Evolutionary conservation across 257 asterid species (phyloP).

Genomic region (Paraleonurus japonicus): DNA sequence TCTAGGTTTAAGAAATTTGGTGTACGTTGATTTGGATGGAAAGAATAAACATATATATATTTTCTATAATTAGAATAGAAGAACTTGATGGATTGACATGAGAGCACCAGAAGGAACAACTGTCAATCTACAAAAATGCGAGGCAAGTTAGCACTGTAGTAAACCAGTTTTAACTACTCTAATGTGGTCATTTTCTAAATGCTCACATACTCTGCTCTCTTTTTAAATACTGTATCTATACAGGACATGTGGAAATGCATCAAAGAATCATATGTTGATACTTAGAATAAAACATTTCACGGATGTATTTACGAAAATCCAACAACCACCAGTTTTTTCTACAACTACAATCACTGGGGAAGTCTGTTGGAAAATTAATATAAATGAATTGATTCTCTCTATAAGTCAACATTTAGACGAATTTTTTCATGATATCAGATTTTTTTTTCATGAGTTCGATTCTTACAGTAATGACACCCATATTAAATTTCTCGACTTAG

Average conservation of each 20-base stretch:
- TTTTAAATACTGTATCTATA: not conserved
- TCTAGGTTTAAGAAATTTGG: not conserved
- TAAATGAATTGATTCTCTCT: too few relatives aligned
- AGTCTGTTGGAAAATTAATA: too few relatives aligned
- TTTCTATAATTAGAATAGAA: not conserved
- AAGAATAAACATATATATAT: not conserved
- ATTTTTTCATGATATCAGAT: too few relatives aligned
- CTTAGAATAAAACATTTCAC: not conserved
- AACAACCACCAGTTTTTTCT: not conserved
- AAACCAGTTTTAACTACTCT: not conserved
- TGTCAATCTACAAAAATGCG: not conserved
- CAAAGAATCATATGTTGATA: not conserved
- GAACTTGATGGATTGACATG: not conserved
- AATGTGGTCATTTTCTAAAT: not conserved
- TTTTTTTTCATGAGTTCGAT: too few relatives aligned
- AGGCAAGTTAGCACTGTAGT: not conserved
- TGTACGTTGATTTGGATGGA: not conserved
- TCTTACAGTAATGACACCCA: too few relatives aligned
- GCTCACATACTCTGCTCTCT: not conserved
- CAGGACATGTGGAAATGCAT: not conserved
- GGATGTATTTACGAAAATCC: not conserved
- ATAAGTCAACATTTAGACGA: too few relatives aligned
- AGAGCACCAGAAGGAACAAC: not conserved
- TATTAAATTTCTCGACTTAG: too few relatives aligned
- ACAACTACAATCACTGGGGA: not conserved